phyloP scores from a whole-genome alignment of 768 basidiomycete species.

The Lactarius akahatsu region DNA sequence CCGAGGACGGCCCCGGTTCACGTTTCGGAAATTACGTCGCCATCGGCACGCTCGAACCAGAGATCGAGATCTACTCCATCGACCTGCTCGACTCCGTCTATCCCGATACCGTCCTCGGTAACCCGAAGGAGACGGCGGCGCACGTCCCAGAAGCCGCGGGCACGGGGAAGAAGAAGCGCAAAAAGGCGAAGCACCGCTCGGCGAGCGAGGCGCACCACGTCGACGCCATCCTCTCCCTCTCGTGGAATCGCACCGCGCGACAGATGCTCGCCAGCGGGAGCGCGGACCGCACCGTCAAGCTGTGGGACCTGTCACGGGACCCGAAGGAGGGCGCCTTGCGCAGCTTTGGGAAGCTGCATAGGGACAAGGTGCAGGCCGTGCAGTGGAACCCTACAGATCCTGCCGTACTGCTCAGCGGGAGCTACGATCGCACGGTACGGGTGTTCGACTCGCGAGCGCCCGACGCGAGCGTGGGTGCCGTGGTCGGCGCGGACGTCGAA shows the following conservation, averaged over 20 bases:
- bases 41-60: slow-evolving; percentile 96
- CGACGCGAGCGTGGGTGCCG: slow-evolving; percentile 74
- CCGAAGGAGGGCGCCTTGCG: slow-evolving; percentile 67
- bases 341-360: slow-evolving; percentile 78
- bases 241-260: slow-evolving; percentile 90
- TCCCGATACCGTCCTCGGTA: slow-evolving; percentile 87
- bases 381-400: slow-evolving; percentile 93
- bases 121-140: slow-evolving; percentile 78
- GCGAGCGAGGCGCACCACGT: slow-evolving; percentile 75
- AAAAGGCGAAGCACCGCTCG: slow-evolving; percentile 71
- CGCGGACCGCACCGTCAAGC: slow-evolving; percentile 93
- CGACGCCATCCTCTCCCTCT: slow-evolving; percentile 88
- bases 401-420: slow-evolving; percentile 87
- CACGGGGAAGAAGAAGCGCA: slow-evolving; percentile 97
- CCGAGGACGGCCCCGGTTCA: slow-evolving; percentile 28
- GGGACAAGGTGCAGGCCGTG: slow-evolving; percentile 94
- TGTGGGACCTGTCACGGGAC: slow-evolving; percentile 89
- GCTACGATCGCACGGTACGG: slow-evolving; percentile 90
- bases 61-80: slow-evolving; percentile 98
- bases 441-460: slow-evolving; percentile 91
- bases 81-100: slow-evolving; percentile 96
- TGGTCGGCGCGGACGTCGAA: slow-evolving; percentile 91
- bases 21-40: slow-evolving; percentile 86
- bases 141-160: slow-evolving; percentile 77
- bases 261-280: slow-evolving; percentile 89